Percentiles rank a stretch among this genome's conserved stretches.
These are phyloP conservation scores for Lactifluus pinguis DNA, from an alignment of 768 basidiomycete species.

Conservation along the genomic window DNA sequence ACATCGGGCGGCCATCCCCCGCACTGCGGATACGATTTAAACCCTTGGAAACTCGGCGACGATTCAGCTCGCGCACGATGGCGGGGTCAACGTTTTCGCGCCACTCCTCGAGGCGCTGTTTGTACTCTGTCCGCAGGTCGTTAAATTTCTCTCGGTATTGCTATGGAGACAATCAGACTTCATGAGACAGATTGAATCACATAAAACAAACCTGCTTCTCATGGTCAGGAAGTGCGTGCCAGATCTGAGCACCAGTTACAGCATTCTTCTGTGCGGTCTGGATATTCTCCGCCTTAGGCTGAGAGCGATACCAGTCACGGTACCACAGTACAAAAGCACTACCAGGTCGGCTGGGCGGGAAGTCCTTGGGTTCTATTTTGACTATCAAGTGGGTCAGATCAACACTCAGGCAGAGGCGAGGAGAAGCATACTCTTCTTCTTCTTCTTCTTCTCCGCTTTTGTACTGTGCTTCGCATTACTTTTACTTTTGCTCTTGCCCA, in stretches of 20 bases:
- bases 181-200: background rate
- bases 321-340: background rate
- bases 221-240: slow-evolving; percentile 6
- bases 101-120: slow-evolving; percentile 1
- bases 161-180: background rate
- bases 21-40: background rate
- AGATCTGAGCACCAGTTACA: background rate
- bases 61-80: slow-evolving; percentile 12
- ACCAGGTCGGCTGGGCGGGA: background rate
- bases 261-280: background rate
- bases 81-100: background rate
- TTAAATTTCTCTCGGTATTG: background rate
- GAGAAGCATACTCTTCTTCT: background rate
- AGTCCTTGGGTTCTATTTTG: background rate
- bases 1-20: background rate
- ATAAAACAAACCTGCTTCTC: slow-evolving; percentile 12
- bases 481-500: background rate
- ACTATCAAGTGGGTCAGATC: background rate
- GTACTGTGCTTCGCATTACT: background rate
- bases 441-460: background rate
- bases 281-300: background rate
- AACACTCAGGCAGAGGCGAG: background rate
- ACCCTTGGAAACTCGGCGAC: background rate
- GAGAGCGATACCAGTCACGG: background rate
- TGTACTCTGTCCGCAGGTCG: background rate